Evolutionary conservation across 371 early-diverging fungal species (phyloP), one percentile per base, ranked within the genome.

Genomic region (Fennellomyces sp.): DNA sequence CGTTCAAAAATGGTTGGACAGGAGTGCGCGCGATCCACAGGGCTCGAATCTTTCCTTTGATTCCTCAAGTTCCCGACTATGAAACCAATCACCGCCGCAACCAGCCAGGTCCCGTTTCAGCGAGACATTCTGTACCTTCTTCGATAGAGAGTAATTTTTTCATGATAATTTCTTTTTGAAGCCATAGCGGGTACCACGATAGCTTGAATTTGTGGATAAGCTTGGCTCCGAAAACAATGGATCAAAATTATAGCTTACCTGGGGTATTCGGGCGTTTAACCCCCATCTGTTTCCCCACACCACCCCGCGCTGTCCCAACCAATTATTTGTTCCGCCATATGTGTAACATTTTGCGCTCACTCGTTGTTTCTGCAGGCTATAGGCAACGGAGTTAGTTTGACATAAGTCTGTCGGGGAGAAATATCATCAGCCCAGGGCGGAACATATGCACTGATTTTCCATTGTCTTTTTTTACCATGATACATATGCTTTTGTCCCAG

Each of bases 291-390:
- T 47, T 47, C 57, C 57, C 42, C 57, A 52, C 60, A 41, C 52
- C 29, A 39, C 60, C 60, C 60, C 60, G 52, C 52, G 15, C 26
- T 29, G 4, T 59, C 60, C 60, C 60, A 59, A 21, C 55, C 55
- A 54, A 54, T 54, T 39, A 36, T 5, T 36, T 45, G 23, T 33
- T 6, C 13, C 35, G 23, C 12, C 21, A 5, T 23, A 23, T 45
- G 45, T 45, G 45, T 45, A 17, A 45, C 45, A n/a, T n/a, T n/a
- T n/a, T 21, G 3, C 5, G 21, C 45, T 25, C 17, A 17, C 17
- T 39, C 5, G 39, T 5, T 21, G 12, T 15, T 11, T 23, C 5
- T n/a, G 17, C 23, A 25, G 45, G n/a, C 5, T 5, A 45, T 45
- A 23, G 3, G 17, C 17, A 38, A 39, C 45, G 19, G 45, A 45